A percentile compares a stretch with the other conserved stretches of the same genome.
Conservation (phyloP, 2,329 filamentous ascomycete species). For the Pyrenochaeta sp. region DNA sequence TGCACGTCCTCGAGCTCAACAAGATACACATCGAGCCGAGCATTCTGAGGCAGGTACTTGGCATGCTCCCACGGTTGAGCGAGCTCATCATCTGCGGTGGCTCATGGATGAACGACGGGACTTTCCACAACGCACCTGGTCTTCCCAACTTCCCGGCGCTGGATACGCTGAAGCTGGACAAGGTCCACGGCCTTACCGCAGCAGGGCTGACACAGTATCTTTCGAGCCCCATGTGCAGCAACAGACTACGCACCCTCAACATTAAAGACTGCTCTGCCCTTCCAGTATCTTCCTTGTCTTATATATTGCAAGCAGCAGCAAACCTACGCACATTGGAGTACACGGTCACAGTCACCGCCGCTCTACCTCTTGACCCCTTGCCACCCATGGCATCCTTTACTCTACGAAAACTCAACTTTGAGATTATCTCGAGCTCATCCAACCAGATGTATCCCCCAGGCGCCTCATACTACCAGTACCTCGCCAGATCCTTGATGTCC, state of each 20-base stretch:
- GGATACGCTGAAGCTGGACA: slow-evolving; percentile 75
- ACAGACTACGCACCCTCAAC: slow-evolving; percentile 71
- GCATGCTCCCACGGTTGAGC: slow-evolving; percentile 70
- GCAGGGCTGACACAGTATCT: slow-evolving; percentile 76
- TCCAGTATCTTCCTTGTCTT: slow-evolving; percentile 67
- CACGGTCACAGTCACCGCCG: slow-evolving; percentile 63
- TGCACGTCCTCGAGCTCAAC: slow-evolving; percentile 77
- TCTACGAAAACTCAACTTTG: slow-evolving; percentile 79
- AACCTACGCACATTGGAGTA: slow-evolving; percentile 68
- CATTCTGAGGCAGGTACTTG: slow-evolving; percentile 75
- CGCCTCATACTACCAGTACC: slow-evolving; percentile 80
- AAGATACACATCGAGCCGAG: slow-evolving; percentile 74
- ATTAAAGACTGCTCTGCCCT: slow-evolving; percentile 75
- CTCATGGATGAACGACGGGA: slow-evolving; percentile 75
- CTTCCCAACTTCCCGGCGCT: slow-evolving; percentile 79
- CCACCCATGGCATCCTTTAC: slow-evolving; percentile 74
- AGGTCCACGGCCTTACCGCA: slow-evolving; percentile 75
- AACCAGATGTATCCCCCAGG: slow-evolving; percentile 64
- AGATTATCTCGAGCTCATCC: slow-evolving; percentile 73
- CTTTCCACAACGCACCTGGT: slow-evolving; percentile 73
- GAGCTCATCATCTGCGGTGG: slow-evolving; percentile 79
- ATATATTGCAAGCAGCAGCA: slow-evolving; percentile 66
- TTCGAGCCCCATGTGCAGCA: slow-evolving; percentile 62
- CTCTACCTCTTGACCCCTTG: slow-evolving; percentile 65
- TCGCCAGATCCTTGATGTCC: slow-evolving; percentile 81